Conservation (phyloP, 1,284 basidiomycete species). For the Psilocybe mexicana region DNA sequence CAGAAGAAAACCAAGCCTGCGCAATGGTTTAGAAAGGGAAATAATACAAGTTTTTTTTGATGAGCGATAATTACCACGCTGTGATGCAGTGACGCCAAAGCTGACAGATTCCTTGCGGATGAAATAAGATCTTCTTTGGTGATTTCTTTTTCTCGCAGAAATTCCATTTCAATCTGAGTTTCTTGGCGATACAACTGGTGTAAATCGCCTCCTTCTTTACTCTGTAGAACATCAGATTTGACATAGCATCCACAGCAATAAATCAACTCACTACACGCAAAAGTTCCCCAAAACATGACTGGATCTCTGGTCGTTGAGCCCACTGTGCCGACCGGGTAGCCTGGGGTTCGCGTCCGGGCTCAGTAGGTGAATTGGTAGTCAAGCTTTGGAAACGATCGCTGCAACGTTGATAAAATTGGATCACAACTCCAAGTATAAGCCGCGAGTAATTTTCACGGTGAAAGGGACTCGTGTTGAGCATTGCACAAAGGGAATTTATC, state of each 20-base stretch:
- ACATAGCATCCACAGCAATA: slow-evolving; percentile 7
- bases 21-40: neutral
- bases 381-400: slow-evolving; percentile 84
- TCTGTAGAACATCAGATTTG: slow-evolving; percentile 30
- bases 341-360: slow-evolving; percentile 42
- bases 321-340: slow-evolving; percentile 77
- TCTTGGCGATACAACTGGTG: slow-evolving; percentile 73
- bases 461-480: slow-evolving; percentile 94
- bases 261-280: slow-evolving; percentile 41
- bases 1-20: slow-evolving; percentile 83
- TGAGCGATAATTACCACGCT: slow-evolving; percentile 63
- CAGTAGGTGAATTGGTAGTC: slow-evolving; percentile 39
- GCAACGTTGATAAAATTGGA: slow-evolving; percentile 95
- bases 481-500: slow-evolving; percentile 90
- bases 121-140: slow-evolving; percentile 72
- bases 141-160: slow-evolving; percentile 56
- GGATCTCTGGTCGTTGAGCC: slow-evolving; percentile 84
- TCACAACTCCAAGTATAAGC: slow-evolving; percentile 93
- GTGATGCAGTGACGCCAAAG: slow-evolving; percentile 80
- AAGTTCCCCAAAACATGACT: slow-evolving; percentile 67
- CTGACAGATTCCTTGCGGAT: slow-evolving; percentile 74
- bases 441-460: slow-evolving; percentile 93
- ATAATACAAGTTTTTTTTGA: neutral
- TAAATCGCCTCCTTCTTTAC: slow-evolving; percentile 41
- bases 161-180: slow-evolving; percentile 70